These are phyloP conservation scores for Rutstroemia sydowiana DNA, from an alignment of 2,329 filamentous ascomycete genomes.

Conservation along the genomic window DNA sequence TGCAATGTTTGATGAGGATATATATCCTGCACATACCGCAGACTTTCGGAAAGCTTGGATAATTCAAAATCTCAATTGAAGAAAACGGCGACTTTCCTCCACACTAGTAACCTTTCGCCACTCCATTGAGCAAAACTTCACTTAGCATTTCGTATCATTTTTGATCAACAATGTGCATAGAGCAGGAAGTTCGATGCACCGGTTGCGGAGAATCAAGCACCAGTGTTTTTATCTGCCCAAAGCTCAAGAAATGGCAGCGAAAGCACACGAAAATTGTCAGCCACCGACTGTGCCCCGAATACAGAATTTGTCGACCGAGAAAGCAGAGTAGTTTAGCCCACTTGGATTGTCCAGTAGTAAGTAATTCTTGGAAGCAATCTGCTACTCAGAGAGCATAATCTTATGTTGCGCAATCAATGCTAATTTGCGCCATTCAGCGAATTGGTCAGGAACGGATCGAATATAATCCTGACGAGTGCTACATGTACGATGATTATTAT, in stretches of 20 bases:
- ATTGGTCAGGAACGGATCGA: not conserved
- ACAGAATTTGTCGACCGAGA: constrained; percentile 1
- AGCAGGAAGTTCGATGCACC: constrained; percentile 9
- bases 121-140: too few relatives aligned
- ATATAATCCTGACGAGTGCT: not conserved
- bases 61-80: too few relatives aligned
- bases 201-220: constrained; percentile 6
- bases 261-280: constrained; percentile 6
- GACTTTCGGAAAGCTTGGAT: too few relatives aligned
- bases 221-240: constrained; percentile 5
- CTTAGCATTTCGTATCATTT: not conserved
- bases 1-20: too few relatives aligned
- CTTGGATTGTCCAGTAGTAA: constrained; percentile 8
- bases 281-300: constrained; percentile 4
- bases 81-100: too few relatives aligned
- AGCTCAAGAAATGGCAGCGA: constrained; percentile 8
- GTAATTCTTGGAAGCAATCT: too few relatives aligned
- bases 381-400: too few relatives aligned
- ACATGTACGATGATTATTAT: constrained; percentile 1
- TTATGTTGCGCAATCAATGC: not conserved
- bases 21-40: too few relatives aligned
- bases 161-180: not conserved
- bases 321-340: constrained; percentile 2
- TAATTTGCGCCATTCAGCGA: not conserved
- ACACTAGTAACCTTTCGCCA: too few relatives aligned